Evolutionary conservation across 2,329 filamentous ascomycete species (phyloP).

Genomic region (Aureobasidium sp.): DNA sequence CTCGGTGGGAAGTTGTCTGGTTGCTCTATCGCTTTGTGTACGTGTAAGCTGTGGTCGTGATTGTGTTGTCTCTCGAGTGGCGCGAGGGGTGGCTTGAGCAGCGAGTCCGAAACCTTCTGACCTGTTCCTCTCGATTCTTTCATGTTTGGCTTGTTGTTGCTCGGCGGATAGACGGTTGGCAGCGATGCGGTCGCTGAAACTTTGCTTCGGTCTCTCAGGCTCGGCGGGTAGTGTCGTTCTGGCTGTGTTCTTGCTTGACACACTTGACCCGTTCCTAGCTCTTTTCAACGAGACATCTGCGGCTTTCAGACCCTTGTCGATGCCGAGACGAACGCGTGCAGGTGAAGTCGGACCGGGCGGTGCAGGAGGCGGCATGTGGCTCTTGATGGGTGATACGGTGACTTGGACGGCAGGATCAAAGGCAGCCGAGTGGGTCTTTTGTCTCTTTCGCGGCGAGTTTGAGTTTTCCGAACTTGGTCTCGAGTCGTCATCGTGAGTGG

Average conservation of each 20-base stretch:
- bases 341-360: conserved; percentile 53
- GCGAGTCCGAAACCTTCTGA: conserved; percentile 25
- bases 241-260: conserved; percentile 10
- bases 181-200: conserved; percentile 80
- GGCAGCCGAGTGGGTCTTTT: background rate
- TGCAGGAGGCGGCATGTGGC: conserved; percentile 31
- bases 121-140: conserved; percentile 34
- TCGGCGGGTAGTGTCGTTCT: background rate
- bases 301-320: conserved; percentile 77
- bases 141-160: conserved; percentile 35
- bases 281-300: conserved; percentile 78
- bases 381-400: conserved; percentile 60
- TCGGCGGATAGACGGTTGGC: conserved; percentile 46
- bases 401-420: conserved; percentile 52
- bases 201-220: conserved; percentile 33
- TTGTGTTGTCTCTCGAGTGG: background rate
- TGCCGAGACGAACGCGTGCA: conserved; percentile 69
- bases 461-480: background rate
- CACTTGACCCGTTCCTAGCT: conserved; percentile 35
- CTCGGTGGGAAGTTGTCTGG: background rate
- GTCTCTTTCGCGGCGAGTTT: conserved; percentile 18
- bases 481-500: background rate
- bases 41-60: background rate
- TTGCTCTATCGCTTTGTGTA: background rate
- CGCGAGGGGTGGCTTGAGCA: background rate